phyloP scores from a whole-genome alignment of 225 moss, liverwort and hornwort species.

The Polytrichum commune region DNA sequence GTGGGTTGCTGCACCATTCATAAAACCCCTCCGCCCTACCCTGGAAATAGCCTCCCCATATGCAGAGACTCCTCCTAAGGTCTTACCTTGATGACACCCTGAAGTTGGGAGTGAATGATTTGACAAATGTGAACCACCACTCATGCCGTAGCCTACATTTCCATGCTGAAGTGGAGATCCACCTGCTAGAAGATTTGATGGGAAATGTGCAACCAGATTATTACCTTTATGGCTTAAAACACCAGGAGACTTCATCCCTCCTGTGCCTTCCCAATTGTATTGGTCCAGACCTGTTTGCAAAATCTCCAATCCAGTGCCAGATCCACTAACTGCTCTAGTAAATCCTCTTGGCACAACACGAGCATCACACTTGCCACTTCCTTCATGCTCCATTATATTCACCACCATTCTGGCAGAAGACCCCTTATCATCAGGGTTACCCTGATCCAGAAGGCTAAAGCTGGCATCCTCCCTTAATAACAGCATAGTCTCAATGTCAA shows the following conservation, averaged over 20 bases:
- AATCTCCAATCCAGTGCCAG: conserved; percentile 32
- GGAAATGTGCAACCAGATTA: conserved; percentile 44
- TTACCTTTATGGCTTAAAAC: conserved; percentile 4
- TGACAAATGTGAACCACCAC: conserved; percentile 42
- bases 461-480: conserved; percentile 71
- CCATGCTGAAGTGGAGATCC: conserved; percentile 51
- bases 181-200: conserved; percentile 59
- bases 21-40: conserved; percentile 45
- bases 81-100: conserved; percentile 56
- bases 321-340: neutral
- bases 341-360: conserved; percentile 30
- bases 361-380: conserved; percentile 44
- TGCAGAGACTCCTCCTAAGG: conserved; percentile 37
- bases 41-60: conserved; percentile 77
- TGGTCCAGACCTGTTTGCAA: conserved; percentile 19
- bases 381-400: conserved; percentile 44
- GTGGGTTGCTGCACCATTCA: conserved; percentile 51
- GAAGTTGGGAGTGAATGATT: conserved; percentile 45
- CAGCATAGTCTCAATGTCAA: conserved; percentile 69
- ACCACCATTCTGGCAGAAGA: conserved; percentile 25
- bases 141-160: conserved; percentile 39
- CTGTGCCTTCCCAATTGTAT: conserved; percentile 40
- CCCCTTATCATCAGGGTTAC: conserved; percentile 46
- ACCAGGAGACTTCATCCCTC: neutral
- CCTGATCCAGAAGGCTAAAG: conserved; percentile 71